Conservation (phyloP, 495 filamentous ascomycete species). For the Annulohypoxylon stygium region DNA sequence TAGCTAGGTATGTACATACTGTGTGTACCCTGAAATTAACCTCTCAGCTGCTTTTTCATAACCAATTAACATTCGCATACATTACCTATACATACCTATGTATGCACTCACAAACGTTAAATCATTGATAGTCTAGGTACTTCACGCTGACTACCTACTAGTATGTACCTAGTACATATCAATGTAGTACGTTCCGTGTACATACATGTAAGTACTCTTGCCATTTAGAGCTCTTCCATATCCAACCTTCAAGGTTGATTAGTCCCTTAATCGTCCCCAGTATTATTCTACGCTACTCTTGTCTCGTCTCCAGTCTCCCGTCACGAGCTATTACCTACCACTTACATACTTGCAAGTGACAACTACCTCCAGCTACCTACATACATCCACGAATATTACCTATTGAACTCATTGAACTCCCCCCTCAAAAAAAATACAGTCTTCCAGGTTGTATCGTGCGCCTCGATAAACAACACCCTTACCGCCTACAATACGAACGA, state of each 20-base stretch:
- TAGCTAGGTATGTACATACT: no score
- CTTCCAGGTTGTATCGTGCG: neutral
- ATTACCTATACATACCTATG: no score
- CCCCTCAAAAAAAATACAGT: neutral
- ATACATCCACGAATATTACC: no score
- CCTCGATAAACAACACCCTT: slow-evolving; percentile 5
- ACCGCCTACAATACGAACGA: neutral
- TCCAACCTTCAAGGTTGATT: neutral
- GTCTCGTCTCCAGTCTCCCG: neutral
- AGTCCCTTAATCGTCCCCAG: neutral
- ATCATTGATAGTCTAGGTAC: no score
- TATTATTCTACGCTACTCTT: neutral
- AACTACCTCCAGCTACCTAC: no score
- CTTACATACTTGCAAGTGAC: neutral
- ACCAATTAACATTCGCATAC: neutral
- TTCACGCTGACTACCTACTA: no score
- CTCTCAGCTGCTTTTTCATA: neutral
- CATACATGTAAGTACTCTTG: no score
- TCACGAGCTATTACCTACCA: slow-evolving; percentile 10
- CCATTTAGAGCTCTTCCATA: no score
- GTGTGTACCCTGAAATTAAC: neutral
- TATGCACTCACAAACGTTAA: no score
- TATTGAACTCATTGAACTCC: no score
- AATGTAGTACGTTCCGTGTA: no score
- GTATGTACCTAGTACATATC: no score